Percentiles rank a stretch among this genome's conserved stretches.
Conservation (phyloP, 345 rosid species). For the Moricandia moricandioides region DNA sequence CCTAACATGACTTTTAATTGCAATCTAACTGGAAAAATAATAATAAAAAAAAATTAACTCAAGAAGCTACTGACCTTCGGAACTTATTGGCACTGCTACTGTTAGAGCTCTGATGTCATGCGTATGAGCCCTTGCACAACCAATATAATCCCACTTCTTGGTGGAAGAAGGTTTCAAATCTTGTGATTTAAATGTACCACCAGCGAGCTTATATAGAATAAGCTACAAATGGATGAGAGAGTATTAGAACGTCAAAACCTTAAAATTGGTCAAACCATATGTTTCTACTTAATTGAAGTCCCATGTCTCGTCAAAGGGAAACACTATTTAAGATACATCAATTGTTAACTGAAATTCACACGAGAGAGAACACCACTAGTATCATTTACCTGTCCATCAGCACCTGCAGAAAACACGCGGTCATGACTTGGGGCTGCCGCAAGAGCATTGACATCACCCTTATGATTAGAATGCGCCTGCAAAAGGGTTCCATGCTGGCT, state of each 20-base stretch:
- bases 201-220: conserved; percentile 72
- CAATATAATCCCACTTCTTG: conserved; percentile 82
- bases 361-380: conserved; percentile 10
- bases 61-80: conserved; percentile 62
- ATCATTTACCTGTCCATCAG: conserved; percentile 84
- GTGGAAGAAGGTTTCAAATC: conserved; percentile 43
- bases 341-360: not conserved
- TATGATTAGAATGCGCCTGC: conserved; percentile 78
- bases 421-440: conserved; percentile 83
- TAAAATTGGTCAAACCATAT: not conserved
- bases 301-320: not conserved
- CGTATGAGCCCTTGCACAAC: conserved; percentile 85
- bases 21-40: not conserved
- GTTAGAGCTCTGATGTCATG: conserved; percentile 93
- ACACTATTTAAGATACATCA: conserved; percentile 1
- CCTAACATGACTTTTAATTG: not conserved
- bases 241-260: not conserved
- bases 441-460: conserved; percentile 88
- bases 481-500: conserved; percentile 77
- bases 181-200: conserved; percentile 38
- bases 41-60: not conserved
- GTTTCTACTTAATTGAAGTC: not conserved
- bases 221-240: conserved; percentile 45
- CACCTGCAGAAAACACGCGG: conserved; percentile 89
- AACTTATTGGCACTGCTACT: conserved; percentile 70